phyloP scores from a whole-genome alignment of 2,329 filamentous ascomycete species.

The Cladosporium sp. region DNA sequence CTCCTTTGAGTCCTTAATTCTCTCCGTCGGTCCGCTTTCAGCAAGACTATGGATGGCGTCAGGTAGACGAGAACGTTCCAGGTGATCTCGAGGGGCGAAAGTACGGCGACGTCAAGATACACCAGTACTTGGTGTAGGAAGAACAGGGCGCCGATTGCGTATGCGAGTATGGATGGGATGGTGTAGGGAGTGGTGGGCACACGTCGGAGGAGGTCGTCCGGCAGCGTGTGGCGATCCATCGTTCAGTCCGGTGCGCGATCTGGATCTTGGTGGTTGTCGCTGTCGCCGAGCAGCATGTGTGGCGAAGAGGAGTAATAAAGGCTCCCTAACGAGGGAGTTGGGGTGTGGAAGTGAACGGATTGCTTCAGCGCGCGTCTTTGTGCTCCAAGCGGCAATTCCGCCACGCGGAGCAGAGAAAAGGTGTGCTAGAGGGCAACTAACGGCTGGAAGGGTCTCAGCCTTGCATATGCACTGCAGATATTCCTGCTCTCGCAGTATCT shows the following conservation, averaged over 20 bases:
- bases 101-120: slow-evolving; percentile 29
- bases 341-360: too few species aligned
- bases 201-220: slow-evolving; percentile 18
- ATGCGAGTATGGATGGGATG: slow-evolving; percentile 17
- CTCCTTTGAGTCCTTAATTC: slow-evolving; percentile 24
- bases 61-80: slow-evolving; percentile 60
- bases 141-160: slow-evolving; percentile 26
- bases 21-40: slow-evolving; percentile 47
- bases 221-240: slow-evolving; percentile 23
- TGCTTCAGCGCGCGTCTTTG: too few species aligned
- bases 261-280: not conserved
- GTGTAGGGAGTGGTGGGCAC: slow-evolving; percentile 17
- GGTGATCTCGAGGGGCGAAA: slow-evolving; percentile 46
- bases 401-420: too few species aligned
- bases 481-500: too few species aligned
- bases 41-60: slow-evolving; percentile 55
- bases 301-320: not conserved
- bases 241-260: slow-evolving; percentile 9
- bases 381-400: too few species aligned
- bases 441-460: too few species aligned
- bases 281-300: slow-evolving; percentile 4
- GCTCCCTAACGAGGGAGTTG: too few species aligned
- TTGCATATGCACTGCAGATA: too few species aligned
- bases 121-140: slow-evolving; percentile 28
- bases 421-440: too few species aligned